These are phyloP conservation scores for Dendrobium catenatum DNA, from an alignment of 106 monocot species.

Conservation along the genomic window DNA sequence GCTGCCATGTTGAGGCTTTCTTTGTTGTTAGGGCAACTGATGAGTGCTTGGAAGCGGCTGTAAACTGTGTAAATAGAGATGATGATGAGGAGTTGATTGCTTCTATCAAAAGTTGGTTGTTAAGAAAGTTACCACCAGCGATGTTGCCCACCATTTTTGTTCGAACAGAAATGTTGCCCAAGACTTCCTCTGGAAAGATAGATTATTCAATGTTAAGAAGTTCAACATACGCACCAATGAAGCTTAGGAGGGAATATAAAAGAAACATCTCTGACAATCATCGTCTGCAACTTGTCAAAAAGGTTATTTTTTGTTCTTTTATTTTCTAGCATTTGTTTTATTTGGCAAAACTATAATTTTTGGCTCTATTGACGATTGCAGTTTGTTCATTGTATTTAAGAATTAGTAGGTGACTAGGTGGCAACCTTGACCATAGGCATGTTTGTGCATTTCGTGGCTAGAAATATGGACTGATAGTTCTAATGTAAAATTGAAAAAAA, in stretches of 20 bases:
- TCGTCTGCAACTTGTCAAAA: conserved; percentile 52
- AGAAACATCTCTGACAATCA: conserved; percentile 13
- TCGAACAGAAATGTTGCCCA: conserved; percentile 37
- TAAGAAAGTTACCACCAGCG: conserved; percentile 48
- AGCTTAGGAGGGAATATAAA: conserved; percentile 6
- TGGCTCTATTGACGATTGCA: background rate
- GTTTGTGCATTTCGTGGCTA: background rate
- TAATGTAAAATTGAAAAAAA: too few relatives aligned
- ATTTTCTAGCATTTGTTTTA: background rate
- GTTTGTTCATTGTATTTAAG: background rate
- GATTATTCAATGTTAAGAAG: conserved; percentile 53
- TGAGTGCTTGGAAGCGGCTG: background rate
- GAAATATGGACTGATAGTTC: too few relatives aligned
- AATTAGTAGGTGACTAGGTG: background rate
- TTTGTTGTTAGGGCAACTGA: conserved; percentile 28
- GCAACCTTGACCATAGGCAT: background rate
- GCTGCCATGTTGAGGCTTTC: conserved; percentile 41
- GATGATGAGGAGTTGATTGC: conserved; percentile 21
- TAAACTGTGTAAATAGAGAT: conserved; percentile 1
- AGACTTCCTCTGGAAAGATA: conserved; percentile 64
- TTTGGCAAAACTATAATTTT: background rate
- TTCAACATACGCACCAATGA: conserved; percentile 16
- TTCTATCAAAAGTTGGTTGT: conserved; percentile 56
- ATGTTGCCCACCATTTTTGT: conserved; percentile 64
- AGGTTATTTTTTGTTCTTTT: conserved; percentile 29